A percentile compares a stretch with the other conserved stretches of the same genome.
phyloP scores from a whole-genome alignment of 306 rosid species.

The Cucurbita maxima region DNA sequence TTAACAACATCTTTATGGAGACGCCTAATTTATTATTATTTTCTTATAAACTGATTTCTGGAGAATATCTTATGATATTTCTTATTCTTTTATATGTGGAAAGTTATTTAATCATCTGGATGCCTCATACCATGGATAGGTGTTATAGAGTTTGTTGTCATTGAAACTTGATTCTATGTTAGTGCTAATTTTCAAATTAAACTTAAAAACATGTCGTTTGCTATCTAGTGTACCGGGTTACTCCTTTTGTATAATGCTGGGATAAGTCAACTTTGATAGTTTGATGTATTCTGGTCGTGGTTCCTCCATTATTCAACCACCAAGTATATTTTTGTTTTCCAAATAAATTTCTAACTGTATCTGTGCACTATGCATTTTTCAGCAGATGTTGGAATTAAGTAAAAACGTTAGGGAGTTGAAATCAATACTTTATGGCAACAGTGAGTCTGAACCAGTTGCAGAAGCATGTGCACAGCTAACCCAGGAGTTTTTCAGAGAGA shows the following conservation, averaged over 20 bases:
- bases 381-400: slow-evolving; percentile 55
- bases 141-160: not conserved
- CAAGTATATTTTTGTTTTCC: not conserved
- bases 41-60: not conserved
- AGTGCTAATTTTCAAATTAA: not conserved
- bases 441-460: slow-evolving; percentile 87
- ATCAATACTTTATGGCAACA: slow-evolving; percentile 75
- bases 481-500: slow-evolving; percentile 76
- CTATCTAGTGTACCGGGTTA: not conserved
- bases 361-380: slow-evolving; percentile 6
- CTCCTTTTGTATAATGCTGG: not conserved
- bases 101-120: not conserved
- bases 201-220: not conserved
- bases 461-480: slow-evolving; percentile 91
- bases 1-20: not conserved
- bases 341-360: slow-evolving; percentile 13
- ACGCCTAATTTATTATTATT: not conserved
- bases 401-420: slow-evolving; percentile 84
- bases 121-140: not conserved
- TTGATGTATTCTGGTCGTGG: not conserved
- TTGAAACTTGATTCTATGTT: not conserved
- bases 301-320: not conserved
- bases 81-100: not conserved
- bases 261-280: not conserved
- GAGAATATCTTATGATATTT: not conserved